Percentiles rank a stretch among this genome's conserved stretches.
phyloP scores from a whole-genome alignment of 805 yeast genomes.

The Zygosaccharomyces siamensis region DNA sequence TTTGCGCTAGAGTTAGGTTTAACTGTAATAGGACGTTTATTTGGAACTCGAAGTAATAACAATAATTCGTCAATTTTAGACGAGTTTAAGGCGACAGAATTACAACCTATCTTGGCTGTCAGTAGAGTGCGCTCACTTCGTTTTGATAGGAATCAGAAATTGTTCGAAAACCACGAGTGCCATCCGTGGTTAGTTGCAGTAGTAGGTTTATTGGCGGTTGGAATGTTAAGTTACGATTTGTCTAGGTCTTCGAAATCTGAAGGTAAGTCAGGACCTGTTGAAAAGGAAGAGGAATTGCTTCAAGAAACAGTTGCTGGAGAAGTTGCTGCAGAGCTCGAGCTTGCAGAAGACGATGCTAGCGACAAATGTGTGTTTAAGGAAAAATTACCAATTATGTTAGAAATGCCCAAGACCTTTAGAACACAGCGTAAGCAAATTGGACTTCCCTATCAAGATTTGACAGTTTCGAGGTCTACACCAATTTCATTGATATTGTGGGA shows the following conservation, averaged over 20 bases:
- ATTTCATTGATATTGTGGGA: slow-evolving; percentile 8
- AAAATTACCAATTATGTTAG: neutral
- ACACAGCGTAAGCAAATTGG: slow-evolving; percentile 2
- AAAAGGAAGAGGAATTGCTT: neutral
- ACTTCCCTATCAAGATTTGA: slow-evolving; percentile 4
- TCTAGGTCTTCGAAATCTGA: neutral
- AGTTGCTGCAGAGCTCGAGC: neutral
- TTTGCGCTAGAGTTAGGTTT: neutral
- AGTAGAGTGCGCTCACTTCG: neutral
- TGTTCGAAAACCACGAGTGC: neutral
- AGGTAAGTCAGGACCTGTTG: neutral
- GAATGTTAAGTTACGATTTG: neutral
- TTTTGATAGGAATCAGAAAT: neutral
- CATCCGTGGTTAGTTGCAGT: neutral
- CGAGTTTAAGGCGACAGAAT: neutral
- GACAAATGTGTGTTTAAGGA: neutral
- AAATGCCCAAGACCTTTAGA: neutral
- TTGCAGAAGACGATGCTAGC: neutral
- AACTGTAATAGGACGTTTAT: neutral
- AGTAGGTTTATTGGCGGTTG: neutral
- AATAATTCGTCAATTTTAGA: neutral
- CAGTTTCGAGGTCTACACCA: slow-evolving; percentile 5
- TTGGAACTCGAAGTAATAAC: neutral
- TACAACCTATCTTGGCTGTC: neutral
- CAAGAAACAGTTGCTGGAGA: neutral